Percentiles rank a stretch among this genome's conserved stretches.
Conservation (phyloP, 1,284 basidiomycete genomes). For the Trichosporon coremiiforme region DNA sequence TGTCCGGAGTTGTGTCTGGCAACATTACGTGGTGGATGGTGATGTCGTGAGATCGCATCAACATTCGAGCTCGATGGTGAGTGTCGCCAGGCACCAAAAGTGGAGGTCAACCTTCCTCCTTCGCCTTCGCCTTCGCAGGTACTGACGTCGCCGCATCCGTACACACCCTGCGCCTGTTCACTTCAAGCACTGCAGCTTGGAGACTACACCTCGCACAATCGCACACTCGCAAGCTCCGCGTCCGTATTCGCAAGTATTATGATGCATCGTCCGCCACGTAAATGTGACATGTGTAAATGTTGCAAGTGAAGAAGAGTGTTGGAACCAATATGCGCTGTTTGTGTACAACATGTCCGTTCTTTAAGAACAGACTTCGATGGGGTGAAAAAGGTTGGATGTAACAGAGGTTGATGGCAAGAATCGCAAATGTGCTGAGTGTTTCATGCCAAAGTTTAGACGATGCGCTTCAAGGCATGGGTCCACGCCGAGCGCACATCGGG, state of each 20-base stretch:
- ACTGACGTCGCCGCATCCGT: no score
- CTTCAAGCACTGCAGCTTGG: no score
- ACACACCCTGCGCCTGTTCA: no score
- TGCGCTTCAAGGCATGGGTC: conserved; percentile 39
- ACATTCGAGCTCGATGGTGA: background rate
- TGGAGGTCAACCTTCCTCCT: background rate
- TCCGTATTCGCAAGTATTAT: background rate
- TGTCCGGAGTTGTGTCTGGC: background rate
- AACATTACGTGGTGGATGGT: background rate
- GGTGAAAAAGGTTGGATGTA: background rate
- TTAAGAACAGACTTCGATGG: no score
- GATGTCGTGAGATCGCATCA: background rate
- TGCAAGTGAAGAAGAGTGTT: conserved; percentile 11
- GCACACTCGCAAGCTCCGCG: no score
- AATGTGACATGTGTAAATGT: conserved; percentile 13
- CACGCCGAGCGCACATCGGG: conserved; percentile 45
- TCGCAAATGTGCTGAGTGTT: background rate
- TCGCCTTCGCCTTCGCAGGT: no score
- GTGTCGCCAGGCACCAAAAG: conserved; percentile 12
- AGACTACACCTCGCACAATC: no score
- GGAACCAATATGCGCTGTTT: conserved; percentile 12
- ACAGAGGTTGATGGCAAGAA: background rate
- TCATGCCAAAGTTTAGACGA: conserved; percentile 8
- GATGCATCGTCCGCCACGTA: conserved; percentile 19
- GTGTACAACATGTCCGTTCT: conserved; percentile 7